phyloP scores from a whole-genome alignment of 805 yeast species.

The Peterozyma xylosa region DNA sequence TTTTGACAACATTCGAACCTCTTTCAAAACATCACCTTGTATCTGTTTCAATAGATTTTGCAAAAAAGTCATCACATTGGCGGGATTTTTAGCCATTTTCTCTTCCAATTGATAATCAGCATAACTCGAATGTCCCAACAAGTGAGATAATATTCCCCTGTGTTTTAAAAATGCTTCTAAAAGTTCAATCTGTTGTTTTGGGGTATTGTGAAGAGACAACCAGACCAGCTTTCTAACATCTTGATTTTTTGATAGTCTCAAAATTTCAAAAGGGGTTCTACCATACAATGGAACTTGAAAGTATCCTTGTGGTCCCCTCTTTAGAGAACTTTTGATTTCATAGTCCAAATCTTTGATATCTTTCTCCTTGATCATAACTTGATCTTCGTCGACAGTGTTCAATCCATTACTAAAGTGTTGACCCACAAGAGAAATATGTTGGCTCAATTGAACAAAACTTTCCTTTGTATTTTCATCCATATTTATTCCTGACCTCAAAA shows the following conservation, averaged over 20 bases:
- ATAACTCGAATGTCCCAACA: slow-evolving; percentile 64
- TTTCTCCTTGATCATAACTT: slow-evolving; percentile 19
- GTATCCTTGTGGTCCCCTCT: slow-evolving; percentile 28
- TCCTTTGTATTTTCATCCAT: slow-evolving; percentile 59
- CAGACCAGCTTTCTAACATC: slow-evolving; percentile 61
- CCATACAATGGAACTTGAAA: slow-evolving; percentile 54
- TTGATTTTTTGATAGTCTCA: slow-evolving; percentile 50
- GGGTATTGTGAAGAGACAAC: slow-evolving; percentile 64
- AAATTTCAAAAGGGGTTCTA: slow-evolving; percentile 53
- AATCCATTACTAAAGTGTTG: slow-evolving; percentile 62
- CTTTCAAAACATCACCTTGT: slow-evolving; percentile 48
- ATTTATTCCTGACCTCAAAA: slow-evolving; percentile 83
- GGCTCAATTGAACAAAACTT: slow-evolving; percentile 71
- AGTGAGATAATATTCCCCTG: slow-evolving; percentile 62
- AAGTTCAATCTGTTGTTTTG: slow-evolving; percentile 50
- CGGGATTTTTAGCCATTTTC: slow-evolving; percentile 83
- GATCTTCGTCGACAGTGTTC: slow-evolving; percentile 18
- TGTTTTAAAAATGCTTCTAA: slow-evolving; percentile 54
- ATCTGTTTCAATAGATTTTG: slow-evolving; percentile 46
- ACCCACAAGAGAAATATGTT: slow-evolving; percentile 72
- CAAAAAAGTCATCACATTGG: slow-evolving; percentile 66
- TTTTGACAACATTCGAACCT: slow-evolving; percentile 42
- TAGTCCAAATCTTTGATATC: slow-evolving; percentile 19
- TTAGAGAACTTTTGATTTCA: slow-evolving; percentile 17
- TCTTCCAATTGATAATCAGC: slow-evolving; percentile 79